Conservation (phyloP, 495 filamentous ascomycete genomes). For the Annulohypoxylon maeteangense region DNA sequence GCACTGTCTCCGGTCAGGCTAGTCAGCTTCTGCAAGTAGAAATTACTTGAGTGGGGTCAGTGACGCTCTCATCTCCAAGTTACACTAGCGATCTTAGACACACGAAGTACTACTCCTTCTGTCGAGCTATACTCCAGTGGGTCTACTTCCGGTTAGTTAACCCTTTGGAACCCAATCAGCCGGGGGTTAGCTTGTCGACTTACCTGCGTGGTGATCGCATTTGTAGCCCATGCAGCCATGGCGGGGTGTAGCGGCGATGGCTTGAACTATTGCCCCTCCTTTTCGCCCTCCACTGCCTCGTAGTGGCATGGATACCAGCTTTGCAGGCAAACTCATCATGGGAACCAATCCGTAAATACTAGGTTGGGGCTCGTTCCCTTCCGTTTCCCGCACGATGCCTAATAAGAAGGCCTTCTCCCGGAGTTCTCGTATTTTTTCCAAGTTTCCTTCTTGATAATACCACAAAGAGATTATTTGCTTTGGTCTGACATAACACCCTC, state of each 20-base stretch:
- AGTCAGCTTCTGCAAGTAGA: conserved; percentile 34
- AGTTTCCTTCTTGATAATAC: conserved; percentile 24
- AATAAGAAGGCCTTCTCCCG: conserved; percentile 37
- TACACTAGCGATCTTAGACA: conserved; percentile 20
- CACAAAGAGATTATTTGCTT: conserved; percentile 3
- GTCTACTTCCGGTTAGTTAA: conserved; percentile 13
- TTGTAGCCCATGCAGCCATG: conserved; percentile 22
- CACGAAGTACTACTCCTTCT: not conserved
- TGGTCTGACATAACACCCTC: conserved; percentile 3
- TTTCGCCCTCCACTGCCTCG: conserved; percentile 20
- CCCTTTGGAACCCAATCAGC: conserved; percentile 22
- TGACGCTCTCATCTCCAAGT: conserved; percentile 12
- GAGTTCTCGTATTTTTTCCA: conserved; percentile 14
- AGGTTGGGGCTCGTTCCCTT: conserved; percentile 26
- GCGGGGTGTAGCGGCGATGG: conserved; percentile 30
- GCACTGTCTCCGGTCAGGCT: conserved; percentile 11
- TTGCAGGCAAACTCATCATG: conserved; percentile 35
- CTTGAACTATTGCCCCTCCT: conserved; percentile 41
- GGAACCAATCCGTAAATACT: conserved; percentile 35
- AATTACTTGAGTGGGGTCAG: conserved; percentile 31
- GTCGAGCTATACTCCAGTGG: conserved; percentile 29
- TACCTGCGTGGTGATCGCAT: conserved; percentile 40
- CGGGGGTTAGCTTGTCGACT: conserved; percentile 31
- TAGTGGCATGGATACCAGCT: conserved; percentile 35
- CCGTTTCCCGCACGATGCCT: conserved; percentile 14